Conservation (phyloP, 345 rosid species). For the Euclidium syriacum region DNA sequence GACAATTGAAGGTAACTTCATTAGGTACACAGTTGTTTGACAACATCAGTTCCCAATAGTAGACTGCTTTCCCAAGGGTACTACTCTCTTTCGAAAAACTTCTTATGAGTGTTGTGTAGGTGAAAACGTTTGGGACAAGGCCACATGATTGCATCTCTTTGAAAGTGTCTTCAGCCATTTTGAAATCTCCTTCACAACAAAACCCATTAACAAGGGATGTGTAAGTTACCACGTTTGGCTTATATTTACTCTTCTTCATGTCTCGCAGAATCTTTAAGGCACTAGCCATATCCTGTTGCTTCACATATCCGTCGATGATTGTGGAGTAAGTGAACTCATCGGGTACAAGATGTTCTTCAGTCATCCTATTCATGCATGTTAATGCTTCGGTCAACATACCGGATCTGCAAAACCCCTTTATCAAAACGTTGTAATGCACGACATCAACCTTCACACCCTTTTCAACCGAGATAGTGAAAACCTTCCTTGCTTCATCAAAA, state of each 20-base stretch:
- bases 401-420: conserved; percentile 76
- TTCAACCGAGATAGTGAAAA: conserved; percentile 46
- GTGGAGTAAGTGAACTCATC: conserved; percentile 82
- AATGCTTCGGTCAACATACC: conserved; percentile 72
- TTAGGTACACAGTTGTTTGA: conserved; percentile 57
- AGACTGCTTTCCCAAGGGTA: conserved; percentile 53
- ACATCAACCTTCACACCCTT: conserved; percentile 56
- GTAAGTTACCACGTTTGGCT: conserved; percentile 75
- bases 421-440: conserved; percentile 75
- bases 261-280: conserved; percentile 52
- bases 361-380: conserved; percentile 47
- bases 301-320: conserved; percentile 67
- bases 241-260: conserved; percentile 57
- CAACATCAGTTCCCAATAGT: conserved; percentile 72
- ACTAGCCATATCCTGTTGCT: conserved; percentile 57
- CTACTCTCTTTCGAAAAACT: conserved; percentile 60
- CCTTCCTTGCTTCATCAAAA: conserved; percentile 52
- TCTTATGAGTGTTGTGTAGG: conserved; percentile 68
- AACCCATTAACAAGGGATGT: conserved; percentile 73
- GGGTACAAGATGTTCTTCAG: conserved; percentile 40
- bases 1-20: conserved; percentile 61
- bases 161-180: conserved; percentile 52
- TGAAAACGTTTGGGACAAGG: conserved; percentile 69
- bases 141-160: conserved; percentile 52
- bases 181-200: conserved; percentile 50